These are phyloP conservation scores for Camelina neglecta DNA, from an alignment of 345 rosid genomes.

Conservation along the genomic window DNA sequence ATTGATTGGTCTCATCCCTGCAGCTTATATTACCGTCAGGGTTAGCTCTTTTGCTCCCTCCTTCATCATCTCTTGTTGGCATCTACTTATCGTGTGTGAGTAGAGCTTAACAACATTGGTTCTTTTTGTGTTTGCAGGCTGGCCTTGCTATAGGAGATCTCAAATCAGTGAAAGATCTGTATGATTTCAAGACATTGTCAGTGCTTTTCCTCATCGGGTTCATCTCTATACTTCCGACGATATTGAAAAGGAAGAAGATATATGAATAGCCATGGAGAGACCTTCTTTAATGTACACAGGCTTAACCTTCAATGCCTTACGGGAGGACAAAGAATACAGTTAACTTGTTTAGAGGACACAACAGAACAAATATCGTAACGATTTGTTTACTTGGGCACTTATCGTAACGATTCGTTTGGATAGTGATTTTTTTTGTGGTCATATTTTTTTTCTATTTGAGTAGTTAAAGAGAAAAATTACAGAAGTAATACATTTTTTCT, in stretches of 20 bases:
- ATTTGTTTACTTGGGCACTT: no score
- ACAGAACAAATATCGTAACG: not conserved
- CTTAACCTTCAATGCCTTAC: constrained; percentile 27
- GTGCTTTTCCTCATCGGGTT: constrained; percentile 82
- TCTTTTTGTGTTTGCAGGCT: constrained; percentile 51
- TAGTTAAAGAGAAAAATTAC: constrained; percentile 16
- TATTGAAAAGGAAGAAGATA: constrained; percentile 74
- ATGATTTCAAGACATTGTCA: constrained; percentile 75
- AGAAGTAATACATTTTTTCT: constrained; percentile 13
- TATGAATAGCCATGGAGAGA: constrained; percentile 48
- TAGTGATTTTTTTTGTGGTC: not conserved
- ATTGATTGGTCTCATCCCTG: constrained; percentile 87
- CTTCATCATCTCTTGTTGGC: not conserved
- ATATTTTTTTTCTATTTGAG: constrained; percentile 22
- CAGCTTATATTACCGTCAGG: constrained; percentile 89
- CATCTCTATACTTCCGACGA: constrained; percentile 68
- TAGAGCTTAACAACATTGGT: not conserved
- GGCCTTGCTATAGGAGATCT: constrained; percentile 91
- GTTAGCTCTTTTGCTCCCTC: constrained; percentile 51
- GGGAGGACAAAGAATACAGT: constrained; percentile 30
- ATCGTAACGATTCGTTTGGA: not conserved
- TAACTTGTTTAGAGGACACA: constrained; percentile 32
- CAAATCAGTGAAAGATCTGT: constrained; percentile 77
- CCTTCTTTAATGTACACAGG: constrained; percentile 15
- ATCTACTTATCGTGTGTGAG: not conserved